Evolutionary conservation across 495 filamentous ascomycete genomes (phyloP), one percentile per base, ranked within the genome.

Genomic region (Penicillium pulvis): DNA sequence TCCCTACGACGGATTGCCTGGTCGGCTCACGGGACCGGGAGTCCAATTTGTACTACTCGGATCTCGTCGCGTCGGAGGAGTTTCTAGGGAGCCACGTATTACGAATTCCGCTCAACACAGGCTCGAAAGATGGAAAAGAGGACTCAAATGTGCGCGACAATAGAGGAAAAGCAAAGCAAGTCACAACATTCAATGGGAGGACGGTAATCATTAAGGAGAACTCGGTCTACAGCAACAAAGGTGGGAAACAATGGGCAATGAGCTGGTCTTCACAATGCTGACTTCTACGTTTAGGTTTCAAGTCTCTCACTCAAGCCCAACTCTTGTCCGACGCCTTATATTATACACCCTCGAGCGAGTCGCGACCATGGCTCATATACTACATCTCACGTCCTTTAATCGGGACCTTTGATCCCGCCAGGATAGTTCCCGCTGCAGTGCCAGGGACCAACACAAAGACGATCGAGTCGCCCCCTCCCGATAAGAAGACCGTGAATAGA

Each of bases 11-110:
- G 64, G 93, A 97, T 74, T 88, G 89, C 57, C 84, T 99, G 63
- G 85, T 92, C 69, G 89, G 87, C 67, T 88, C 89, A 66, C 90
- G 90, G 81, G 95, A 99, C 71, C 83, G 88, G 68, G 95, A 98
- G 73, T 88, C 89, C 55, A 87, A 89, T 65, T 75, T 85, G 57
- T 78, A 83, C 55, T 90, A 93, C 74, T 78, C 86, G 62, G 93
- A 97, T 63, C 83, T 96, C 57, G 87, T 92, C 65, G 82, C 82
- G 55, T 90, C 87, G 42, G 95, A 99, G 61, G 95, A 99, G 61
- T 98, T 99, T 71, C 81, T 98, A 46, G 92, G 87, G 39, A 97
- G 93, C 80, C 95, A 99, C 90, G 91, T 97, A 49, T 78, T 99
- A 64, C 90, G 94, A 61, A 86, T 96, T 59, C 87, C 90, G 24